Conservation (phyloP, 163 green algal genomes). For the Chloromonas sp. region DNA sequence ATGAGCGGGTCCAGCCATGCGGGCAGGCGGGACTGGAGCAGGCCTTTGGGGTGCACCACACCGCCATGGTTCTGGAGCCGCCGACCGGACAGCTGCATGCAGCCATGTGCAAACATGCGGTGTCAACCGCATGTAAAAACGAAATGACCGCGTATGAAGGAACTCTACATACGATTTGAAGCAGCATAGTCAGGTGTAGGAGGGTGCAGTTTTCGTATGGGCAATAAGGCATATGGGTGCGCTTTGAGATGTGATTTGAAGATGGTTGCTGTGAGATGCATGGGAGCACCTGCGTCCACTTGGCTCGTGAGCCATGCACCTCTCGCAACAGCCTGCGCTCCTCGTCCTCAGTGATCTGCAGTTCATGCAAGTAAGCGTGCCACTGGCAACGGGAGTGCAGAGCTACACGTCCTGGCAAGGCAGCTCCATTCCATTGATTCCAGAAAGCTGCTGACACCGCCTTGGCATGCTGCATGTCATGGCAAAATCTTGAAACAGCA, state of each 20-base stretch:
- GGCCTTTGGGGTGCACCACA: slow-evolving; percentile 56
- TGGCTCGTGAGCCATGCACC: neutral
- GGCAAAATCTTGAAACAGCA: too few relatives aligned
- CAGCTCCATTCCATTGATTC: too few relatives aligned
- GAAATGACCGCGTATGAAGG: neutral
- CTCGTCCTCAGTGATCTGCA: neutral
- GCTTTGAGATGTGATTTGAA: neutral
- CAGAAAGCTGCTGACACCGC: too few relatives aligned
- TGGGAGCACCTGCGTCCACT: neutral
- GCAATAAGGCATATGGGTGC: too few relatives aligned
- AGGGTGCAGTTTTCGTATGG: too few relatives aligned
- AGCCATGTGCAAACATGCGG: neutral
- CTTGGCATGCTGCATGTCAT: too few relatives aligned
- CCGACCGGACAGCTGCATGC: slow-evolving; percentile 52
- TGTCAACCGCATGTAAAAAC: neutral
- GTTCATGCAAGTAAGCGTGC: neutral
- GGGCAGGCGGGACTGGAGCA: slow-evolving; percentile 53
- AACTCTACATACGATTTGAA: too few relatives aligned
- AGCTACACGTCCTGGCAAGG: too few relatives aligned
- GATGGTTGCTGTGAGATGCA: neutral
- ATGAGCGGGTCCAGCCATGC: slow-evolving; percentile 44
- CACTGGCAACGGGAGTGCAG: too few relatives aligned
- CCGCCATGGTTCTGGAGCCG: slow-evolving; percentile 62
- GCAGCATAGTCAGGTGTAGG: too few relatives aligned
- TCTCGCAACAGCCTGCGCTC: neutral